Percentiles rank a stretch among this genome's conserved stretches.
These are phyloP conservation scores for Aspergillus sergii DNA, from an alignment of 2,329 filamentous ascomycete species.

Conservation along the genomic window DNA sequence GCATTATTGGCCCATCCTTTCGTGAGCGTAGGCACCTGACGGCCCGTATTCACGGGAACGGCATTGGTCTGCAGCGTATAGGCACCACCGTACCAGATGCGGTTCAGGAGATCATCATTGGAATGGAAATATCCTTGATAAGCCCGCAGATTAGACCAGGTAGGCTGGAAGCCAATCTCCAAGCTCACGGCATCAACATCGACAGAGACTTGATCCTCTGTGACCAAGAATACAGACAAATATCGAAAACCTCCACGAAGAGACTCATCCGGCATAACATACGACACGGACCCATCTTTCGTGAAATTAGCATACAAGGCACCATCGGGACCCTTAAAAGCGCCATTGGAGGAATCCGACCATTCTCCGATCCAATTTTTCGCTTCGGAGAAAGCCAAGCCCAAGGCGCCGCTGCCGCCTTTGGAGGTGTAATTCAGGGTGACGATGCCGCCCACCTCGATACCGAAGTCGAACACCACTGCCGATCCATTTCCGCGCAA, in stretches of 20 bases:
- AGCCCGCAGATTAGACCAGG: slow-evolving; percentile 54
- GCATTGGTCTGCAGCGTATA: slow-evolving; percentile 55
- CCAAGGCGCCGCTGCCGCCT: slow-evolving; percentile 39
- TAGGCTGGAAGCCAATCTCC: slow-evolving; percentile 54
- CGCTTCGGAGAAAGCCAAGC: slow-evolving; percentile 52
- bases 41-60: slow-evolving; percentile 42
- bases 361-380: slow-evolving; percentile 52
- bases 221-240: slow-evolving; percentile 44
- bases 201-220: slow-evolving; percentile 35
- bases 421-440: slow-evolving; percentile 53
- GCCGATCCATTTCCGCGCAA: slow-evolving; percentile 53
- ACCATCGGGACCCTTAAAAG: slow-evolving; percentile 46
- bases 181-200: slow-evolving; percentile 42
- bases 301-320: slow-evolving; percentile 42
- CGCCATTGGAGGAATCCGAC: slow-evolving; percentile 54
- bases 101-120: slow-evolving; percentile 55
- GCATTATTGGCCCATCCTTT: slow-evolving; percentile 46
- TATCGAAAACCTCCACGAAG: slow-evolving; percentile 51
- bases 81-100: slow-evolving; percentile 60
- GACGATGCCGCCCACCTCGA: slow-evolving; percentile 60
- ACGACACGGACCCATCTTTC: slow-evolving; percentile 34
- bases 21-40: slow-evolving; percentile 33
- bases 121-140: slow-evolving; percentile 59
- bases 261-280: slow-evolving; percentile 42
- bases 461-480: slow-evolving; percentile 62